A percentile compares a stretch with the other conserved stretches of the same genome.
phyloP scores from a whole-genome alignment of 352 stramenopile species.

The Globisporangium recalcitrans region DNA sequence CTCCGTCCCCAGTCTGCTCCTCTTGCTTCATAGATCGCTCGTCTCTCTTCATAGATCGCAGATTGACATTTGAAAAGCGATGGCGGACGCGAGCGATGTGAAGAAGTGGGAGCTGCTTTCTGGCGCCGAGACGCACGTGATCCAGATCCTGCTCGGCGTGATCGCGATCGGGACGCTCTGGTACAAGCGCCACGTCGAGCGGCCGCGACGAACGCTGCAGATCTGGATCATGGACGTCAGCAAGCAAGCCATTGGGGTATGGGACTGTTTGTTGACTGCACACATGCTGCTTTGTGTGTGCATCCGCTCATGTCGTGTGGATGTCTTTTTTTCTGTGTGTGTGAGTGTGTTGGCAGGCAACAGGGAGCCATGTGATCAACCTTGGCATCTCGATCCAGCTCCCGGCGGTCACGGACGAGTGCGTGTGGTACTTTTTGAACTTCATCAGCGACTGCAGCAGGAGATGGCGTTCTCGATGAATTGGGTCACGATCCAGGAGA shows the following conservation, averaged over 20 bases:
- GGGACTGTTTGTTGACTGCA: too few species aligned
- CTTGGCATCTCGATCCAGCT: slow-evolving; percentile 62
- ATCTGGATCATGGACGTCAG: slow-evolving; percentile 81
- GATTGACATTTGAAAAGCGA: background rate
- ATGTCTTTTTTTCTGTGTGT: background rate
- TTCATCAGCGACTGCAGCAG: slow-evolving; percentile 75
- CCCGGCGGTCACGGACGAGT: slow-evolving; percentile 76
- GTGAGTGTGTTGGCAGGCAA: slow-evolving; percentile 33
- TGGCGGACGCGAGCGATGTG: slow-evolving; percentile 16
- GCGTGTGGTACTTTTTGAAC: slow-evolving; percentile 86
- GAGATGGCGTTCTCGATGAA: slow-evolving; percentile 69
- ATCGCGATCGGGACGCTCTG: slow-evolving; percentile 67
- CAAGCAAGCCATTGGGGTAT: slow-evolving; percentile 73
- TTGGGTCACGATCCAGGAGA: slow-evolving; percentile 72
- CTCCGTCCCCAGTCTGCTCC: too few species aligned
- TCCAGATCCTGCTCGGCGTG: slow-evolving; percentile 61
- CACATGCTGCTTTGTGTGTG: background rate
- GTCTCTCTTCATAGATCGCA: background rate
- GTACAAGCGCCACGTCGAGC: slow-evolving; percentile 84
- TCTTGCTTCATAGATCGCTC: too few species aligned
- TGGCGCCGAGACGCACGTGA: slow-evolving; percentile 55
- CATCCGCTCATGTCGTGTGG: background rate
- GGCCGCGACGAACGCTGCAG: slow-evolving; percentile 55
- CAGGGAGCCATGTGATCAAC: slow-evolving; percentile 67
- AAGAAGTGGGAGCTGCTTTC: slow-evolving; percentile 63